Evolutionary conservation across 2,329 filamentous ascomycete genomes (phyloP).

Genomic region (Scedosporium apiospermum): DNA sequence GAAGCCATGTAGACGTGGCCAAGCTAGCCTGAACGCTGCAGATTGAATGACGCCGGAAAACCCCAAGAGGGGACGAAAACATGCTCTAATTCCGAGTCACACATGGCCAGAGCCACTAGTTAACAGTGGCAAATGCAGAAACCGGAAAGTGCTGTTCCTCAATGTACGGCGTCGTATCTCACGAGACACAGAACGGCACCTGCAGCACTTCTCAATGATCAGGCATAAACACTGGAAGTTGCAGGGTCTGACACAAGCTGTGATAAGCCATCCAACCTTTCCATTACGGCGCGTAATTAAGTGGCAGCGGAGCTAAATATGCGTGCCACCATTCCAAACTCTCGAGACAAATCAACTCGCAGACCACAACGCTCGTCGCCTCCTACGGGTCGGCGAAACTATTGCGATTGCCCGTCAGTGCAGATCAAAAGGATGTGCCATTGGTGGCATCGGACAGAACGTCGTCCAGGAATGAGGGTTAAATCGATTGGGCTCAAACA

Average conservation of each 20-base stretch:
- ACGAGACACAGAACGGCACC: background rate
- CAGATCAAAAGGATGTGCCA: background rate
- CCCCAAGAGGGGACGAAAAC: background rate
- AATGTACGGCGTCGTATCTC: background rate
- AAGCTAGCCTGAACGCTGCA: background rate
- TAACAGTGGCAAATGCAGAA: background rate
- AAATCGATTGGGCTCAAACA: background rate
- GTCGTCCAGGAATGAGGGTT: background rate
- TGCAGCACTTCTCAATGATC: background rate
- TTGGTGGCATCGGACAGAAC: background rate
- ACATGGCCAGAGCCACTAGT: background rate
- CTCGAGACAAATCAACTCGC: no score
- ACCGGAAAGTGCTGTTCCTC: background rate
- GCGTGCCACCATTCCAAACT: background rate
- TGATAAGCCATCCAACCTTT: background rate
- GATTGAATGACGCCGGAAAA: background rate
- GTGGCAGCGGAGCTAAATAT: background rate
- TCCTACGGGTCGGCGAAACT: background rate
- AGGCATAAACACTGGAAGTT: background rate
- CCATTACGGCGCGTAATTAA: background rate
- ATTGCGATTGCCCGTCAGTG: background rate
- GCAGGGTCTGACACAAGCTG: background rate
- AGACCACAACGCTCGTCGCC: no score
- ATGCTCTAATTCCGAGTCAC: background rate
- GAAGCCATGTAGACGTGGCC: background rate